Evolutionary conservation across 2,329 filamentous ascomycete species (phyloP).

Genomic region (Ophiostoma angusticollis): DNA sequence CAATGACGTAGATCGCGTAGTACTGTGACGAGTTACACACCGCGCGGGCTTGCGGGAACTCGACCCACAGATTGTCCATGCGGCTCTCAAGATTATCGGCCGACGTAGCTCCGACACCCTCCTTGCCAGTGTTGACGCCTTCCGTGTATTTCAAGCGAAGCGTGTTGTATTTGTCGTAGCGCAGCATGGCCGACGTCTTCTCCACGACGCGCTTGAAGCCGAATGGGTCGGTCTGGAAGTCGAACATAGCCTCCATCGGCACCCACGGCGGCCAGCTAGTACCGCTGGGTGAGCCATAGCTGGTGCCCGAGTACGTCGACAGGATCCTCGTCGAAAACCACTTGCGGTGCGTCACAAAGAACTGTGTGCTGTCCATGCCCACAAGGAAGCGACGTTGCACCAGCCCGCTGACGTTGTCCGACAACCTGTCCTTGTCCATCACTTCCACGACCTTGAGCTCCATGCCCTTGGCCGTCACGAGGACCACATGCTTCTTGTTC

Average conservation of each 20-base stretch:
- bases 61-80: slow-evolving; percentile 95
- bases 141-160: slow-evolving; percentile 95
- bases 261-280: slow-evolving; percentile 97
- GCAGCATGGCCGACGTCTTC: slow-evolving; percentile 84
- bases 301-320: slow-evolving; percentile 87
- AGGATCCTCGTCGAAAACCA: slow-evolving; percentile 74
- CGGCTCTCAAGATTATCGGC: slow-evolving; percentile 54
- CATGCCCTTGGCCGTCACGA: slow-evolving; percentile 97
- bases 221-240: slow-evolving; percentile 85
- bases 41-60: slow-evolving; percentile 88
- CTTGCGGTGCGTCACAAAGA: slow-evolving; percentile 92
- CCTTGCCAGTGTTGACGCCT: slow-evolving; percentile 59
- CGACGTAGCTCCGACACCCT: slow-evolving; percentile 30
- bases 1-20: slow-evolving; percentile 96
- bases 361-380: slow-evolving; percentile 95
- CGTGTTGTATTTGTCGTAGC: slow-evolving; percentile 97
- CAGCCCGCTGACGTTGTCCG: slow-evolving; percentile 84
- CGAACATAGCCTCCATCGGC: slow-evolving; percentile 95
- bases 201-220: slow-evolving; percentile 97
- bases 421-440: slow-evolving; percentile 90
- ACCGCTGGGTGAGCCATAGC: slow-evolving; percentile 73
- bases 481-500: slow-evolving; percentile 88
- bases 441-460: slow-evolving; percentile 95
- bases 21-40: slow-evolving; percentile 96
- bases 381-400: slow-evolving; percentile 90